Conservation (phyloP, 202 grass and related monocot genomes). For the Panicum hallii region DNA sequence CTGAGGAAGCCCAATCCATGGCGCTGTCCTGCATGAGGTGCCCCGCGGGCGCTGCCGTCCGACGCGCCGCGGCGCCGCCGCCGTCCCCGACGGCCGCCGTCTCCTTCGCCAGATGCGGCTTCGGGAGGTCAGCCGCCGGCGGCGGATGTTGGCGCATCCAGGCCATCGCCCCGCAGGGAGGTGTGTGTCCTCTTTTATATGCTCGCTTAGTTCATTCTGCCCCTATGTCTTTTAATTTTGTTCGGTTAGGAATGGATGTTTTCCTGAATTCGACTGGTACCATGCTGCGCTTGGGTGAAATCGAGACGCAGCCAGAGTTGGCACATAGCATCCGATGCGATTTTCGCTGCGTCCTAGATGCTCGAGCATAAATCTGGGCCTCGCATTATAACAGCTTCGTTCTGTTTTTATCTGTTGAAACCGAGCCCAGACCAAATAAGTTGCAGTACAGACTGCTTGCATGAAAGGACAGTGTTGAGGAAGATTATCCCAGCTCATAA, state of each 20-base stretch:
- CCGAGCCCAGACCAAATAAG: not conserved
- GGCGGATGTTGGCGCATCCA: constrained; percentile 39
- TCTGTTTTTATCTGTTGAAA: constrained; percentile 7
- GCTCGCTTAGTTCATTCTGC: not conserved
- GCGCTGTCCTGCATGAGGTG: constrained; percentile 57
- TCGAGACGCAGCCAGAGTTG: not conserved
- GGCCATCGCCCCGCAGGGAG: constrained; percentile 45
- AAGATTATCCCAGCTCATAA: not conserved
- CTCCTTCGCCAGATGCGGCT: constrained; percentile 46
- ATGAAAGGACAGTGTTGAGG: not conserved
- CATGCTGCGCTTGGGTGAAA: not conserved
- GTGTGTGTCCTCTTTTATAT: not conserved
- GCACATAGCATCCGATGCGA: not conserved
- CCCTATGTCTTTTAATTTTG: not conserved
- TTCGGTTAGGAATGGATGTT: not conserved
- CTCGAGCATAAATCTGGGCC: not conserved
- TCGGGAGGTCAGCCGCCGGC: constrained; percentile 29
- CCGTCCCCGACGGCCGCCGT: not conserved
- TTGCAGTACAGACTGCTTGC: not conserved
- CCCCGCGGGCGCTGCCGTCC: not conserved
- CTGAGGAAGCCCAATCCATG: not conserved
- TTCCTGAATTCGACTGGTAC: not conserved
- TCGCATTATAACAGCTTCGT: not conserved
- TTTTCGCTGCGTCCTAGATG: not conserved
- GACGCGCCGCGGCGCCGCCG: not conserved